Conservation (phyloP, 1,284 basidiomycete species). For the Boletus sp. region DNA sequence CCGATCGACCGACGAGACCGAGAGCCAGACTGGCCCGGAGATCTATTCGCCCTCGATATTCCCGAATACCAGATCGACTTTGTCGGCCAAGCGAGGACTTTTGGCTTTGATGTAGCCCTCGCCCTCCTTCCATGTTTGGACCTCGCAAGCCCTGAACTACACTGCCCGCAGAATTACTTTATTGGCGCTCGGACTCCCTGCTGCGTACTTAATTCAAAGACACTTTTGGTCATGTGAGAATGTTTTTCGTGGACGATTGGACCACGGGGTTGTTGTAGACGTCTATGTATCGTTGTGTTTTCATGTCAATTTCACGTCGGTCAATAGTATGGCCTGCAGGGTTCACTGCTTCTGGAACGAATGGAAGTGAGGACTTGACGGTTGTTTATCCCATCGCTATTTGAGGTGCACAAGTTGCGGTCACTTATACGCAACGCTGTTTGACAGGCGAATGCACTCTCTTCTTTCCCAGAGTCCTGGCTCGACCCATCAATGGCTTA, state of each 20-base stretch:
- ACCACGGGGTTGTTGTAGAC: background rate
- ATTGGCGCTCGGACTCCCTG: too few relatives aligned
- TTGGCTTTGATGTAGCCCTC: slow-evolving; percentile 14
- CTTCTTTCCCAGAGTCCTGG: slow-evolving; percentile 5
- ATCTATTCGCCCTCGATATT: slow-evolving; percentile 17
- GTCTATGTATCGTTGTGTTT: background rate
- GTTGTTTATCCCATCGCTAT: slow-evolving; percentile 17
- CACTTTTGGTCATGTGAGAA: background rate
- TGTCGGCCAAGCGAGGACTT: slow-evolving; percentile 23
- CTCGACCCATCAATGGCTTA: slow-evolving; percentile 9
- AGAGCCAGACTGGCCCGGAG: slow-evolving; percentile 5
- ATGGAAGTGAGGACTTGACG: slow-evolving; percentile 14
- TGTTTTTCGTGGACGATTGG: background rate
- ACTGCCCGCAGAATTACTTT: background rate
- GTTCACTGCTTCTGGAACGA: background rate
- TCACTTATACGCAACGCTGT: background rate
- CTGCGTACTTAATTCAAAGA: too few relatives aligned
- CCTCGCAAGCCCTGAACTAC: slow-evolving; percentile 12
- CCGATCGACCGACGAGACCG: slow-evolving; percentile 4
- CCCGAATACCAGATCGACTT: slow-evolving; percentile 30
- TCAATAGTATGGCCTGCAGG: too few relatives aligned
- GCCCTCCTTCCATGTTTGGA: background rate
- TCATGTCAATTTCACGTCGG: background rate
- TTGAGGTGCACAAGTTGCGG: slow-evolving; percentile 1
- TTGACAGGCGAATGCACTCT: background rate